Base-by-base conservation (phyloP, 2,329 filamentous ascomycete genomes). In the Trichophyton verrucosum region DNA sequence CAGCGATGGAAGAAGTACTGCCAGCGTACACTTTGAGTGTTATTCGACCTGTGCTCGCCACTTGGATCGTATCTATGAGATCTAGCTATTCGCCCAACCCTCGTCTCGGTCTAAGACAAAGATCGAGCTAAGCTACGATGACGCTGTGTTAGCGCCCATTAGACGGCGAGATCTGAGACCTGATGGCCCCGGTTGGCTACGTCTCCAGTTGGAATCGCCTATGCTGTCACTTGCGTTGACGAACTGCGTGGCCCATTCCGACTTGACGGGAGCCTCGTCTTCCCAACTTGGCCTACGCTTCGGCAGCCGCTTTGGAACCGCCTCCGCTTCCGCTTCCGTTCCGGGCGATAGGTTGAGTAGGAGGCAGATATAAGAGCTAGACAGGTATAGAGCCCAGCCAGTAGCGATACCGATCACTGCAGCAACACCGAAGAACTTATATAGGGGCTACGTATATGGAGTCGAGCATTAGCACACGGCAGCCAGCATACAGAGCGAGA, bases 381-480 rank as follows among this genome's bases (percentile, higher is more conserved):
- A 77, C 59, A 82, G 73, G 67, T 82, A 80, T 49, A 91, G 72
- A 17, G 81, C 65, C 58, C 84, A 71, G 58, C 87, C 88, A 30
- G 84, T 76, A 9, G 82, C 58, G 59, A 85, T 74, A n/a, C 89
- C 89, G 59, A 89, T 78, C 17, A 88, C 72, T 36, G 82, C 79
- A 6, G 88, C 89, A 24, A 84, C 80, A 57, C 84, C 84, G 55
- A 91, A 77, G 67, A 80, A 86, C 68, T 81, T 79, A 60, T 73
- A 71, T 20, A 77, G 62, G 56, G 73, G 74, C 77, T 80, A 51
- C 24, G n/a, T 15, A 6, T 13, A 30, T 7, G 2, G 27, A 30
- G 27, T 30, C 13, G 22, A 11, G 61, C 11, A 13, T 62, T 57
- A 57, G 55, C 55, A 15, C 17, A 56, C 7, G 8, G 27, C 6